phyloP scores from a whole-genome alignment of 148 eudicot species.

The Rhododendron vialii region DNA sequence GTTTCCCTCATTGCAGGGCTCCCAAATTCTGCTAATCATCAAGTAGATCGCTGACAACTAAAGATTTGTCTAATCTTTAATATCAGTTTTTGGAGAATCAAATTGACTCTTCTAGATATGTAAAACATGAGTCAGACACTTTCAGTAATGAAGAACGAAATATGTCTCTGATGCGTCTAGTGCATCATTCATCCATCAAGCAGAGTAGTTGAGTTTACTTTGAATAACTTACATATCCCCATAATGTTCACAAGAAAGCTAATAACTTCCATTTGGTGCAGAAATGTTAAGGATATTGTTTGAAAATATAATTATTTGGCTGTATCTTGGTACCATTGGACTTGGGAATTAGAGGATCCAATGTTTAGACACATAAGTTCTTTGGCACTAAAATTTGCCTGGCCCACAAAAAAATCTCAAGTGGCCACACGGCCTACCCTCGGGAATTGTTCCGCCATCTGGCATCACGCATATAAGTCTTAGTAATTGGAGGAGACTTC shows the following conservation, averaged over 20 bases:
- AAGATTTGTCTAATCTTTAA: background rate
- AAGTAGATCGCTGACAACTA: background rate
- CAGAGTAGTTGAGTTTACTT: background rate
- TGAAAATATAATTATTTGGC: background rate
- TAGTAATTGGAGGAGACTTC: background rate
- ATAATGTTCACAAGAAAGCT: background rate
- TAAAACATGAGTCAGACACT: background rate
- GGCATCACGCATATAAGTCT: background rate
- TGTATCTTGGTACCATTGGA: background rate
- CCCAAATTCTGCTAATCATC: background rate
- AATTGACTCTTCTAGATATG: background rate
- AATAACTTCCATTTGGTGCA: background rate
- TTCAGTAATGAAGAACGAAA: background rate
- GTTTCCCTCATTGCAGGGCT: background rate
- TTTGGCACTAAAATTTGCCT: background rate
- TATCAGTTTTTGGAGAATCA: background rate
- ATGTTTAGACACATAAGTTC: background rate
- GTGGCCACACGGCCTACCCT: background rate
- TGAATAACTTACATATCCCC: background rate
- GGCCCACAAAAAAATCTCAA: background rate
- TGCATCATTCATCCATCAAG: background rate
- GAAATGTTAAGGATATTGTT: background rate
- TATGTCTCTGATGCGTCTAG: background rate
- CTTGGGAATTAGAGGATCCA: background rate
- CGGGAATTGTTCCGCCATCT: background rate